Base-by-base conservation (phyloP, 2,329 filamentous ascomycete genomes). In the Monilinia aucupariae region DNA sequence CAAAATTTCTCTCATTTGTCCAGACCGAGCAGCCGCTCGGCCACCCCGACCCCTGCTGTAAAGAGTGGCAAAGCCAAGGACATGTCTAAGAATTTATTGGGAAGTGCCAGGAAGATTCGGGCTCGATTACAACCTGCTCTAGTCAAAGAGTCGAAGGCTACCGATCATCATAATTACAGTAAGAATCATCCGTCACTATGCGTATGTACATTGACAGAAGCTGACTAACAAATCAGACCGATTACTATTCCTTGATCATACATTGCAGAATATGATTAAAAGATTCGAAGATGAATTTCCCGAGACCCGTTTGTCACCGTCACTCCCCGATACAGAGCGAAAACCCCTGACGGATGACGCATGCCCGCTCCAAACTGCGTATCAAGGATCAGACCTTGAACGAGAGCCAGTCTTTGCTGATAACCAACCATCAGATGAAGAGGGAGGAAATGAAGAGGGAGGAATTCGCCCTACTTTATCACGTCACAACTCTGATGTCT, bases 261-360 rank as follows among this genome's bases (percentile, higher is more conserved):
- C 94, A 0, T 81, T 99, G 12, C 83, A 92, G 71, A 88, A 89
- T 68, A 97, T 97, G 78, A 97, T 97, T 72, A 87, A 91, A 73
- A 89, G 94, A 34, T 99, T 97, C 73, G 94, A 97, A 75, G 90
- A 96, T 73, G 93, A 97, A 75, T 97, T 92, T 71, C 94, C 94
- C 0, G 93, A 97, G 73, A 96, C 90, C 0, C 86, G 91, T 43
- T 66, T 74, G 37, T 70, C 68, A 49, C 64, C 69, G 62, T 66
- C 69, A 49, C 56, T 66, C 45, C 64, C 51, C 8, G 66, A 67
- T 34, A 43, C 30, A 27, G 56, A 41, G 27, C 30, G 9, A n/a
- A 47, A n/a, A 48, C 7, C 34, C 61, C 25, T 22, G 25, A 39
- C 20, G 13, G n/a, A 45, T 1, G 34, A 47, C 41, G 17, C 64